Conservation (phyloP, 2,329 filamentous ascomycete genomes). For the Exophiala dermatitidis region DNA sequence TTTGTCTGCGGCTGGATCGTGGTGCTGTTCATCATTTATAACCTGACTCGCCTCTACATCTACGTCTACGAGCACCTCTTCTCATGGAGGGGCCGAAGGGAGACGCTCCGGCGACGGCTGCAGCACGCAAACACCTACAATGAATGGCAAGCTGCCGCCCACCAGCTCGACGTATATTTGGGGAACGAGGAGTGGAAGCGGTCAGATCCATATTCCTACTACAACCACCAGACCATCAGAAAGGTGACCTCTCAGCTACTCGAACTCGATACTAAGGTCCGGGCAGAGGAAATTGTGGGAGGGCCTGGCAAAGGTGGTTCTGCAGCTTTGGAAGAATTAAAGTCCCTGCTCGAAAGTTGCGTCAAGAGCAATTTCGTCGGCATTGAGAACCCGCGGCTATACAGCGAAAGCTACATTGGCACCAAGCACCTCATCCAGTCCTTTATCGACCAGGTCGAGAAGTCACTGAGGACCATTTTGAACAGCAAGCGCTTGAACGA, state of each 20-base stretch:
- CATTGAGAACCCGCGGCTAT: constrained; percentile 86
- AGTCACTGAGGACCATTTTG: constrained; percentile 59
- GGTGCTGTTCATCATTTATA: constrained; percentile 65
- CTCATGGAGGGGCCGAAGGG: constrained; percentile 75
- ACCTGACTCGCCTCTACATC: constrained; percentile 80
- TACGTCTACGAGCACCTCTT: constrained; percentile 86
- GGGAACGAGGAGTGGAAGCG: constrained; percentile 56
- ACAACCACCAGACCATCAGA: constrained; percentile 77
- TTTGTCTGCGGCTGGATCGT: constrained; percentile 74
- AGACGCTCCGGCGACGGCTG: constrained; percentile 63
- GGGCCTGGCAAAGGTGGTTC: constrained; percentile 20
- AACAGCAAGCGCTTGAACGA: constrained; percentile 58
- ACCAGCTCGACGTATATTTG: constrained; percentile 70
- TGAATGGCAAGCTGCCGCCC: constrained; percentile 76
- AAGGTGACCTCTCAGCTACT: constrained; percentile 69
- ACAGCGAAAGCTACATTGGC: constrained; percentile 94
- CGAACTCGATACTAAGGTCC: constrained; percentile 37
- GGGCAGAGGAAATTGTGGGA: constrained; percentile 32
- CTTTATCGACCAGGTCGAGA: constrained; percentile 65
- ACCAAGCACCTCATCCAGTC: constrained; percentile 92
- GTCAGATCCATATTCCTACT: constrained; percentile 61
- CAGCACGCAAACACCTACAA: constrained; percentile 65
- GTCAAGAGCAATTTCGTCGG: constrained; percentile 98
- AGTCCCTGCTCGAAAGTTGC: constrained; percentile 73
- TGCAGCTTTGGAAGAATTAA: constrained; percentile 63